Percentiles rank a stretch among this genome's conserved stretches.
Conservation (phyloP, 805 yeast species). For the Candida michaelii region DNA sequence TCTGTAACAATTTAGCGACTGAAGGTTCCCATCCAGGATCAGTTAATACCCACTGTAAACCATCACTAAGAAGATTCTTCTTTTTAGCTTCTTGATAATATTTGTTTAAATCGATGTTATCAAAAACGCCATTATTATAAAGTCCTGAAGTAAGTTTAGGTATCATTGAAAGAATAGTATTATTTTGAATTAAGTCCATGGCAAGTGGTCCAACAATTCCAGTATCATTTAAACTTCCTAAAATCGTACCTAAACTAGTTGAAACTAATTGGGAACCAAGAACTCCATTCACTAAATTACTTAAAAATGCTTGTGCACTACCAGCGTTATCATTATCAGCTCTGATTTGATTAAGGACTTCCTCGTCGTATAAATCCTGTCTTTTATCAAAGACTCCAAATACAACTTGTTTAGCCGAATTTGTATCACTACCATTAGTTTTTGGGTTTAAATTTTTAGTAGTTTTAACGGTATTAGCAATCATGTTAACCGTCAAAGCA, state of each 20-base stretch:
- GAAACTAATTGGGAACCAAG: conserved; percentile 21
- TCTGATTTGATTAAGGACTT: conserved; percentile 2
- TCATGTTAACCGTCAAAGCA: conserved; percentile 26
- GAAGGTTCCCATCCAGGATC: conserved; percentile 31
- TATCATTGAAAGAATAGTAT: conserved; percentile 22
- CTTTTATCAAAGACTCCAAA: not conserved
- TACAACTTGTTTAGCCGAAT: conserved; percentile 8
- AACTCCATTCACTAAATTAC: conserved; percentile 28
- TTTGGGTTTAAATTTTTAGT: conserved; percentile 31
- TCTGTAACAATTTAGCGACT: conserved; percentile 29
- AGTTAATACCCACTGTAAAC: conserved; percentile 26
- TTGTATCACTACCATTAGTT: conserved; percentile 10
- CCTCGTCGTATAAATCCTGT: not conserved
- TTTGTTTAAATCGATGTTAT: conserved; percentile 28
- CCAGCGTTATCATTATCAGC: conserved; percentile 21
- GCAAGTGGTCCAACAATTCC: conserved; percentile 28
- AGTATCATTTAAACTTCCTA: conserved; percentile 32
- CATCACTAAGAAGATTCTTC: conserved; percentile 20
- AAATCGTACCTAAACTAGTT: conserved; percentile 22
- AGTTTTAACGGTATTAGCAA: conserved; percentile 29
- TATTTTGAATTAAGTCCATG: conserved; percentile 23
- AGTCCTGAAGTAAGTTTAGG: conserved; percentile 22
- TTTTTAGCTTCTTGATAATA: conserved; percentile 25
- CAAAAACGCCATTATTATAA: conserved; percentile 33
- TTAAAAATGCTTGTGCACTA: conserved; percentile 30